Evolutionary conservation across 2,329 filamentous ascomycete genomes (phyloP), one percentile per base, ranked within the genome.

Genomic region (Sporothrix luriei): DNA sequence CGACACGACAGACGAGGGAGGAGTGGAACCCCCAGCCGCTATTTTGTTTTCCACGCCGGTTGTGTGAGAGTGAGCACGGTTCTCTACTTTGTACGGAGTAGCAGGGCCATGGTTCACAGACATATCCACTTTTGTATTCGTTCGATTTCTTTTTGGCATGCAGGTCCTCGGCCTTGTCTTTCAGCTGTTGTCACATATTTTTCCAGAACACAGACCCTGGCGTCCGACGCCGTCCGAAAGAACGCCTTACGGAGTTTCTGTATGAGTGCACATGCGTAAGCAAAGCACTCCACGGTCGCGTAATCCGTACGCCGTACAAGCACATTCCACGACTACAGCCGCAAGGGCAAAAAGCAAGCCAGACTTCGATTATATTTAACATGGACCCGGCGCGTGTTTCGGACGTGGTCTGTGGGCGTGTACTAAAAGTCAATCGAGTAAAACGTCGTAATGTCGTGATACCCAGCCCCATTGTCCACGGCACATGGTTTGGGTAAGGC

Each of bases 191-290:
- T 76, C 72, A 72, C 75, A 73, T 71, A 70, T 75, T 73, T 70
- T 77, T 77, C 74, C 73, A 76, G 75, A 76, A 76, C 68, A 59
- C 52, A 21, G 38, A 48, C 29, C 40, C 43, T 43, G 13, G 65
- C n/a, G 52, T 68, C 66, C 51, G 40, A 13, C 52, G n/a, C 19
- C 62, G 62, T 65, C 43, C 43, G 57, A 46, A 51, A 49, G n/a
- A 19, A 43, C 38, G 13, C 19, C n/a, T 21, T 62, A 62, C 38
- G 57, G 26, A 21, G 26, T n/a, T 61, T 61, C 33, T 24, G 33
- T 43, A 26, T 19, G 21, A 40, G 57, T 46, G 26, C 4, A 9
- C 54, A 19, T 40, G 57, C 43, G 5, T 26, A 19, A 46, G 38
- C 38, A 62, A 40, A 40, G 29, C 29, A 57, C 19, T 57, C 52